These are phyloP conservation scores for Verticillium nonalfalfae DNA, from an alignment of 2,329 filamentous ascomycete genomes.

Conservation along the genomic window DNA sequence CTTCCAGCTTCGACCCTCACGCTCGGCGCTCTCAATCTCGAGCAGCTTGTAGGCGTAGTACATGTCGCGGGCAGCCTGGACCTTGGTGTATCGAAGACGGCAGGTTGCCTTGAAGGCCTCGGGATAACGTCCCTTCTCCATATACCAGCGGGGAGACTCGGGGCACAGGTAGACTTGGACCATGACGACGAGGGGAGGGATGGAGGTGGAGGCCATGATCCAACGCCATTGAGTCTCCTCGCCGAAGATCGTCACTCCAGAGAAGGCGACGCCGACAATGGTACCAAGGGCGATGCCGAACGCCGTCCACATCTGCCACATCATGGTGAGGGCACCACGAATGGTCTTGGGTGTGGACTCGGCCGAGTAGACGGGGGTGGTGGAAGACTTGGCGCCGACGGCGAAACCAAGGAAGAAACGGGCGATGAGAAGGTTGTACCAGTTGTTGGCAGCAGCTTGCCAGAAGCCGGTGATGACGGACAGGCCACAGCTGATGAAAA, in stretches of 20 bases:
- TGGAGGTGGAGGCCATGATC: slow-evolving; percentile 43
- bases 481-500: slow-evolving; percentile 54
- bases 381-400: slow-evolving; percentile 28
- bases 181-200: slow-evolving; percentile 45
- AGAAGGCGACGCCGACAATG: slow-evolving; percentile 24
- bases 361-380: slow-evolving; percentile 26
- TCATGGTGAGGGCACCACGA: slow-evolving; percentile 30
- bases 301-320: slow-evolving; percentile 24
- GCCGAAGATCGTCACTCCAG: slow-evolving; percentile 23
- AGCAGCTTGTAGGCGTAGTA: slow-evolving; percentile 39
- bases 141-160: slow-evolving; percentile 47
- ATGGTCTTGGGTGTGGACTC: slow-evolving; percentile 29
- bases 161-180: slow-evolving; percentile 47
- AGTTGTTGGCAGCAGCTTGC: slow-evolving; percentile 42
- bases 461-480: slow-evolving; percentile 45
- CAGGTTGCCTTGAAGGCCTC: slow-evolving; percentile 38
- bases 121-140: slow-evolving; percentile 38
- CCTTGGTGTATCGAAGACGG: slow-evolving; percentile 36
- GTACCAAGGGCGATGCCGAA: slow-evolving; percentile 35
- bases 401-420: slow-evolving; percentile 29
- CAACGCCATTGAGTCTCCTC: slow-evolving; percentile 22
- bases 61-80: slow-evolving; percentile 45
- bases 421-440: slow-evolving; percentile 21
- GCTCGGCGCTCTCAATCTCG: slow-evolving; percentile 21
- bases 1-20: slow-evolving; percentile 21